Percentiles rank a stretch among this genome's conserved stretches.
Evolutionary conservation across 1,139 yeast genomes (phyloP).

Genomic region (Komagataea norvegica): DNA sequence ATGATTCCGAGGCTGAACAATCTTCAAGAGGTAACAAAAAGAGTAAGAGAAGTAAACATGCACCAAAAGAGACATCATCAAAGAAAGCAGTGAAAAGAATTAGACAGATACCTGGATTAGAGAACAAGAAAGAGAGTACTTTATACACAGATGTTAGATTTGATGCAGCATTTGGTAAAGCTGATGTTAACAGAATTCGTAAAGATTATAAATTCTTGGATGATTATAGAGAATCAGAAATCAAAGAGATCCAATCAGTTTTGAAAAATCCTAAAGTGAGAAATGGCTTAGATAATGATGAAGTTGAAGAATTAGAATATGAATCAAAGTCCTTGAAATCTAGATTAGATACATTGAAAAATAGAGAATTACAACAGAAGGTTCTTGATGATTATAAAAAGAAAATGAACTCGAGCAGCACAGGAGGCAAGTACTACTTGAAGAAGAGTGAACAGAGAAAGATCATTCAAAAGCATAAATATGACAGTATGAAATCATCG

Average conservation of each 20-base stretch:
- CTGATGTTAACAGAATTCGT: constrained; percentile 61
- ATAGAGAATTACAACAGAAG: constrained; percentile 68
- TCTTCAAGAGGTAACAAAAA: constrained; percentile 17
- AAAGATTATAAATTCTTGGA: constrained; percentile 81
- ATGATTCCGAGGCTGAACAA: constrained; percentile 13
- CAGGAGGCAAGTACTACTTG: constrained; percentile 47
- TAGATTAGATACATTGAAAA: constrained; percentile 69
- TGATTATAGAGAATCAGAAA: constrained; percentile 74
- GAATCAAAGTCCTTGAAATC: constrained; percentile 62
- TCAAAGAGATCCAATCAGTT: constrained; percentile 51
- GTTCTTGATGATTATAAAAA: constrained; percentile 41
- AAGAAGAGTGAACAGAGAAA: constrained; percentile 80
- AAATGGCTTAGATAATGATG: constrained; percentile 40
- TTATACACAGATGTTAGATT: constrained; percentile 79
- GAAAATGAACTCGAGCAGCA: constrained; percentile 29
- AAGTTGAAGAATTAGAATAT: constrained; percentile 50
- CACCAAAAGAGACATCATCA: constrained; percentile 71
- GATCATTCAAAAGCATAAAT: constrained; percentile 82
- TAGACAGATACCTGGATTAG: constrained; percentile 72
- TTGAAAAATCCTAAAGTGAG: constrained; percentile 52
- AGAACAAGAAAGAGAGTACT: constrained; percentile 35
- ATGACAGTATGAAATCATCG: constrained; percentile 72
- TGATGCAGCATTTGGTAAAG: constrained; percentile 83
- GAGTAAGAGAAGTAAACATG: constrained; percentile 56
- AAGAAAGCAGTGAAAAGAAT: constrained; percentile 67